Percentiles rank a stretch among this genome's conserved stretches.
phyloP scores from a whole-genome alignment of 78 protist genomes.

The Speleostelium caveatum region DNA sequence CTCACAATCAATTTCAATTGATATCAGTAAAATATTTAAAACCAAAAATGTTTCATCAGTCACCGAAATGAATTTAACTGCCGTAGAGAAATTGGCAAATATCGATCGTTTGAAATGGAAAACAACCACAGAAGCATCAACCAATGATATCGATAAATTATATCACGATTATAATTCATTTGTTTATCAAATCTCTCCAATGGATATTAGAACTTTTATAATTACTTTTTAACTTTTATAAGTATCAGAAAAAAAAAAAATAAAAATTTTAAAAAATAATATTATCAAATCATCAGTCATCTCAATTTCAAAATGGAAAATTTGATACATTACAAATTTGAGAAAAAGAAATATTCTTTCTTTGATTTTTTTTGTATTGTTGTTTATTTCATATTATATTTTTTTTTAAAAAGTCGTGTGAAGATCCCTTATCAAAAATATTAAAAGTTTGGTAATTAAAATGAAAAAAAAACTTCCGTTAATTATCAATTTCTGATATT shows the following conservation, averaged over 20 bases:
- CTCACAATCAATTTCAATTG: not conserved
- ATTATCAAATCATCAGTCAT: not conserved
- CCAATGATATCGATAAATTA: too few relatives aligned
- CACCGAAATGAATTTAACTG: conserved; percentile 72
- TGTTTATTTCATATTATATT: too few relatives aligned
- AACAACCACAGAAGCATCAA: not conserved
- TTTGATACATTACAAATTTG: too few relatives aligned
- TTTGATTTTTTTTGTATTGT: too few relatives aligned
- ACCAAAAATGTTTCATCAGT: conserved; percentile 16
- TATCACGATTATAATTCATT: not conserved
- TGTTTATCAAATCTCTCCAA: conserved; percentile 22
- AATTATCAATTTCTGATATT: too few relatives aligned
- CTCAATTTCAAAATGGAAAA: not conserved
- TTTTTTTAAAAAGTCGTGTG: too few relatives aligned
- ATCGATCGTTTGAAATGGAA: conserved; percentile 43
- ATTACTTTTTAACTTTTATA: conserved; percentile 14
- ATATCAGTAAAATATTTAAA: conserved; percentile 4
- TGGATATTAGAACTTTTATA: conserved; percentile 73
- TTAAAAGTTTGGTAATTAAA: too few relatives aligned
- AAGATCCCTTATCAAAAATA: too few relatives aligned
- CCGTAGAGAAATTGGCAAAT: conserved; percentile 21
- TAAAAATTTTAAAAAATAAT: not conserved
- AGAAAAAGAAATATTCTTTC: too few relatives aligned
- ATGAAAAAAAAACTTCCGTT: too few relatives aligned
- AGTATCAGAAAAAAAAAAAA: conserved; percentile 4